These are phyloP conservation scores for Dryadomyces sulphureus DNA, from an alignment of 2,329 filamentous ascomycete genomes.

Conservation along the genomic window DNA sequence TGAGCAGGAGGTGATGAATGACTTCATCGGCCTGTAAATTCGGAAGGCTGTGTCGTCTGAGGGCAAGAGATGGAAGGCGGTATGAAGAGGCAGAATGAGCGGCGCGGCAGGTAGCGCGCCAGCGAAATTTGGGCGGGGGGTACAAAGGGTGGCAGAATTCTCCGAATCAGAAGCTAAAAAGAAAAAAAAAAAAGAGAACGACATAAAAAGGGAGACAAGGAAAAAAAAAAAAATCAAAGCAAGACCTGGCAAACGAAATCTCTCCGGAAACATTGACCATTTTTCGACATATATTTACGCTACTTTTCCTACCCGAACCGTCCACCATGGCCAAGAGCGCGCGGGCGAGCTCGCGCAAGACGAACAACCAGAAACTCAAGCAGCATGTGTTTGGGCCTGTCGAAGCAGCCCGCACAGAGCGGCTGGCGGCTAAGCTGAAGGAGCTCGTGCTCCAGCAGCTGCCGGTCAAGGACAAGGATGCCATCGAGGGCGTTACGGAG, in stretches of 20 bases:
- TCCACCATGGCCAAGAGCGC: slow-evolving; percentile 69
- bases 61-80: not conserved
- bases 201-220: not conserved
- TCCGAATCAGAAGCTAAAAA: not conserved
- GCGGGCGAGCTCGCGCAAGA: slow-evolving; percentile 64
- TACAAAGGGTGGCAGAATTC: not conserved
- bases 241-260: not conserved
- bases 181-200: not conserved
- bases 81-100: not conserved
- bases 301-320: not conserved
- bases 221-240: not conserved
- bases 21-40: not conserved
- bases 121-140: not conserved
- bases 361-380: slow-evolving; percentile 71
- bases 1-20: not conserved
- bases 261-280: not conserved
- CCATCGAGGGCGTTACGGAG: slow-evolving; percentile 30
- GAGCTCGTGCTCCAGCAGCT: slow-evolving; percentile 53
- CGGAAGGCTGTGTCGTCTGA: not conserved
- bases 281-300: no score
- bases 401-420: slow-evolving; percentile 63
- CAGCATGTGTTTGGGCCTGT: slow-evolving; percentile 71
- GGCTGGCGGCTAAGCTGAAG: slow-evolving; percentile 73
- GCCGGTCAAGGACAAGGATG: slow-evolving; percentile 21
- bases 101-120: not conserved